Evolutionary conservation across 495 filamentous ascomycete genomes (phyloP).

Genomic region (Aspergillus homomorphus): DNA sequence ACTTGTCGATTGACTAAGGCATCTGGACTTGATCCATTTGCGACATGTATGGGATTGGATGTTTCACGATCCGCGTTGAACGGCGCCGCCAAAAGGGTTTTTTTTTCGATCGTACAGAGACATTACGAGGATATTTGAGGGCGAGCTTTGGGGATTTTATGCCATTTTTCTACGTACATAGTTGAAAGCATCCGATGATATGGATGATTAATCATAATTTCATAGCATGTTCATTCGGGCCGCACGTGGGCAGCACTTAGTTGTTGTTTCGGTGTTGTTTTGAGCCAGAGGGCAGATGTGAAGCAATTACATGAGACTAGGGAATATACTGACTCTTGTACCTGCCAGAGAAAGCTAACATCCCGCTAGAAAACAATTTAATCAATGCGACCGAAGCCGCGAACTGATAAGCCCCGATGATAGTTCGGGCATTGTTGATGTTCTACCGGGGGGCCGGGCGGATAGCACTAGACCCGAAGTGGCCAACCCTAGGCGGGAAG

Average conservation of each 20-base stretch:
- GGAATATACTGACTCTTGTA: no score
- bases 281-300: no score
- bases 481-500: constrained; percentile 36
- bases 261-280: no score
- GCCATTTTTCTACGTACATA: constrained; percentile 7
- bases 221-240: no score
- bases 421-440: background rate
- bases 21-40: background rate
- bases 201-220: background rate
- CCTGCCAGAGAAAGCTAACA: no score
- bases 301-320: no score
- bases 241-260: no score
- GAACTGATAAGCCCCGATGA: background rate
- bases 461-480: background rate
- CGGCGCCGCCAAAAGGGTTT: background rate
- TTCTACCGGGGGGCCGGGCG: background rate
- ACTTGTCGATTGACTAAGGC: background rate
- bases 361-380: no score
- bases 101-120: background rate
- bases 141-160: background rate
- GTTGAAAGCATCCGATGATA: background rate
- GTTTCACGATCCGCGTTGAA: background rate
- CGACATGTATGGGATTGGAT: background rate
- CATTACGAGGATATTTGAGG: background rate
- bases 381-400: no score